These are phyloP conservation scores for Nicotiana benthamiana DNA, from an alignment of 257 asterid genomes.

Conservation along the genomic window DNA sequence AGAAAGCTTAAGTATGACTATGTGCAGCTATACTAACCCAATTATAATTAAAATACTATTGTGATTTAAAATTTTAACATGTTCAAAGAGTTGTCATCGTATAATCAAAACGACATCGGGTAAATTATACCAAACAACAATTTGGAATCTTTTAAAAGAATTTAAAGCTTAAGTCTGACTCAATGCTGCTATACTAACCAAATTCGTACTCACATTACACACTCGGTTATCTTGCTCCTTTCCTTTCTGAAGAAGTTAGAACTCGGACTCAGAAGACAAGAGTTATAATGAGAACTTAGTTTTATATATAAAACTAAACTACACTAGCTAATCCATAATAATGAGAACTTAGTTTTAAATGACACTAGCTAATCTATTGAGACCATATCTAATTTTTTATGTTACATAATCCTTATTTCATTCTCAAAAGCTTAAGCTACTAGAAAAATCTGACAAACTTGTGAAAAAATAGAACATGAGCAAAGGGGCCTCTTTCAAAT, in stretches of 20 bases:
- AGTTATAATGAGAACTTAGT: too few relatives aligned
- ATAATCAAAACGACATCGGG: not conserved
- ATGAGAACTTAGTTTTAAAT: too few relatives aligned
- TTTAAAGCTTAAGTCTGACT: too few relatives aligned
- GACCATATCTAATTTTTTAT: slow-evolving; percentile 11
- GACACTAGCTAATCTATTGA: not conserved
- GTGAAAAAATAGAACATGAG: not conserved
- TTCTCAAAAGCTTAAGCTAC: not conserved
- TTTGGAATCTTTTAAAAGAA: not conserved
- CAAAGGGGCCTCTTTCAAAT: not conserved
- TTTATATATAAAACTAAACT: too few relatives aligned
- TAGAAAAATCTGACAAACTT: not conserved
- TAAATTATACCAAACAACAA: too few relatives aligned
- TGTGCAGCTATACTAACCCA: not conserved
- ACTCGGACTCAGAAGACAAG: too few relatives aligned
- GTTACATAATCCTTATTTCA: not conserved
- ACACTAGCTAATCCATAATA: too few relatives aligned
- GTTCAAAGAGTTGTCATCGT: not conserved
- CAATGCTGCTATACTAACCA: too few relatives aligned
- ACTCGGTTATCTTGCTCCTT: too few relatives aligned
- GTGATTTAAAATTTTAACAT: not conserved
- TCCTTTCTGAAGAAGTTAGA: not conserved
- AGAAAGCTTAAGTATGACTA: not conserved
- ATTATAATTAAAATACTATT: not conserved
- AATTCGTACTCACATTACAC: too few relatives aligned